Evolutionary conservation across 306 rosid genomes (phyloP).

Genomic region (Benincasa hispida): DNA sequence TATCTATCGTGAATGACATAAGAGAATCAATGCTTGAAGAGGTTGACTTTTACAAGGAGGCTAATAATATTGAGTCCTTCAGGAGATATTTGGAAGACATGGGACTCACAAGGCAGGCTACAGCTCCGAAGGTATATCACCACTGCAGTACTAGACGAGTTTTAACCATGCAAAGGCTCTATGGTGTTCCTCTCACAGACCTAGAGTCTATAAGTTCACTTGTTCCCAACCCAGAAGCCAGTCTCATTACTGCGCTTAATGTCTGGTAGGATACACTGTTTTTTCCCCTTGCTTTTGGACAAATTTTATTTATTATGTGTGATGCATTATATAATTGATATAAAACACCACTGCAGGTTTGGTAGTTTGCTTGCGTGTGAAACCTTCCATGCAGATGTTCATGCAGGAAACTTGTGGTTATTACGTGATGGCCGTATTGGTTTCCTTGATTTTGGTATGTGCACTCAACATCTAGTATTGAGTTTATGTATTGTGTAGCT

Average conservation of each 20-base stretch:
- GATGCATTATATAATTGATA: constrained; percentile 9
- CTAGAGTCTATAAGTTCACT: constrained; percentile 73
- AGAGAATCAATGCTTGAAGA: constrained; percentile 96
- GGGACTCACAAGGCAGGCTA: constrained; percentile 79
- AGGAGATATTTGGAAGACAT: constrained; percentile 76
- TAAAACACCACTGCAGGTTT: constrained; percentile 52
- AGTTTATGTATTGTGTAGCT: constrained; percentile 8
- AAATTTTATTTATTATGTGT: not conserved
- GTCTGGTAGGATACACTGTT: constrained; percentile 50
- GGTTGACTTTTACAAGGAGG: constrained; percentile 95
- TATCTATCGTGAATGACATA: constrained; percentile 83
- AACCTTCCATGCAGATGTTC: constrained; percentile 94
- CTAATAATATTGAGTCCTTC: constrained; percentile 79
- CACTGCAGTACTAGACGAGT: constrained; percentile 62
- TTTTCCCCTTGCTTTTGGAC: not conserved
- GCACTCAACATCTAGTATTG: constrained; percentile 3
- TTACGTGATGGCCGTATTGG: constrained; percentile 95
- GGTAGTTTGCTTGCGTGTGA: constrained; percentile 99
- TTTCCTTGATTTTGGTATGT: constrained; percentile 90
- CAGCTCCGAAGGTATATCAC: constrained; percentile 86
- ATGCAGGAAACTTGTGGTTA: constrained; percentile 91
- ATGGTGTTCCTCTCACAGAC: constrained; percentile 95
- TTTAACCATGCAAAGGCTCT: constrained; percentile 84
- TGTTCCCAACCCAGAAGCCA: constrained; percentile 74
- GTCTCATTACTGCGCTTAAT: constrained; percentile 86